Conservation (phyloP, 257 asterid species). For the Osmanthus fragrans region DNA sequence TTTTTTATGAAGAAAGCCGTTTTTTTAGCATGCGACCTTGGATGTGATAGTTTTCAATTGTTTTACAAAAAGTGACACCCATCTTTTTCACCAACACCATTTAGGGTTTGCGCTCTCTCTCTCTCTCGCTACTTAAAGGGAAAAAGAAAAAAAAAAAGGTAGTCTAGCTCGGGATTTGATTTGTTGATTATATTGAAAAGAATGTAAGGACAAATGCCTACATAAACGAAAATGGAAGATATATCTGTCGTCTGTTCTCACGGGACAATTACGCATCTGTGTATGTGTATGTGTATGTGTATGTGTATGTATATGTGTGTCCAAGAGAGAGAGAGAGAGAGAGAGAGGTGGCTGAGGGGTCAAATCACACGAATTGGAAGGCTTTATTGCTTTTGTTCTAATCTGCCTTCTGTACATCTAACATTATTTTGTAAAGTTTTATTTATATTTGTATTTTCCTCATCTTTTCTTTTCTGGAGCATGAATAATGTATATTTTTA, state of each 20-base stretch:
- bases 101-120: slow-evolving; percentile 18
- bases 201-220: slow-evolving; percentile 42
- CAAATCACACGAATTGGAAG: slow-evolving; percentile 45
- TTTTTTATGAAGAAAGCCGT: slow-evolving; percentile 11
- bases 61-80: slow-evolving; percentile 59
- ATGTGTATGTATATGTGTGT: slow-evolving; percentile 50
- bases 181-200: slow-evolving; percentile 19
- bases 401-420: neutral
- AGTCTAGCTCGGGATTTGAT: neutral
- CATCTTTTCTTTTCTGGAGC: too few species aligned
- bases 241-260: slow-evolving; percentile 39
- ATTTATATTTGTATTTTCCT: too few species aligned
- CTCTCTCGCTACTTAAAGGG: neutral
- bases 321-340: slow-evolving; percentile 39
- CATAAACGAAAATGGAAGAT: slow-evolving; percentile 48
- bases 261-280: slow-evolving; percentile 70
- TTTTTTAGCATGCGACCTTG: slow-evolving; percentile 10
- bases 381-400: slow-evolving; percentile 21
- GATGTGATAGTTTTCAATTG: slow-evolving; percentile 79
- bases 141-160: neutral
- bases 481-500: too few species aligned
- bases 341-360: slow-evolving; percentile 49
- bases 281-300: slow-evolving; percentile 53
- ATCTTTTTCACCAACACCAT: slow-evolving; percentile 55
- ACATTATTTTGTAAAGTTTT: neutral